These are phyloP conservation scores for Saturnispora sanitii DNA, from an alignment of 805 yeast species.

Conservation along the genomic window DNA sequence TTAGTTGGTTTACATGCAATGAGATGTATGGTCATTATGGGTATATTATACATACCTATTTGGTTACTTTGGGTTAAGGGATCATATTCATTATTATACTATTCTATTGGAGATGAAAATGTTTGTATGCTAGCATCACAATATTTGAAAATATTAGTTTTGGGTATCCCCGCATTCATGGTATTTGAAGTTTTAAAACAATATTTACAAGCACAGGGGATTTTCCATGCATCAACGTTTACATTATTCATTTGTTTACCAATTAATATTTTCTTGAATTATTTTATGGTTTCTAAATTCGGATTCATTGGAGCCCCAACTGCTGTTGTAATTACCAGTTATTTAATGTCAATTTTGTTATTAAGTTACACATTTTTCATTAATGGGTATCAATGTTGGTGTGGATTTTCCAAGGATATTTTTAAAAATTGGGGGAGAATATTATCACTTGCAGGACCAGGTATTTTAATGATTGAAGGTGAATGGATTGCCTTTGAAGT, in stretches of 20 bases:
- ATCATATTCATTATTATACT: constrained; percentile 22
- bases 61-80: constrained; percentile 35
- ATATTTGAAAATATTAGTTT: constrained; percentile 36
- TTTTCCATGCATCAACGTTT: constrained; percentile 46
- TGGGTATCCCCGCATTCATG: constrained; percentile 49
- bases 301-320: constrained; percentile 53
- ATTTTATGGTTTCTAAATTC: constrained; percentile 36
- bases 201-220: constrained; percentile 49
- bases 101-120: constrained; percentile 37
- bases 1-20: constrained; percentile 43
- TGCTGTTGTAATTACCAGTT: constrained; percentile 48
- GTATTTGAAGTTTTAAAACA: constrained; percentile 48
- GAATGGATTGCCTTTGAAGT: constrained; percentile 52
- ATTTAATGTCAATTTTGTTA: constrained; percentile 44
- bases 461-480: constrained; percentile 49
- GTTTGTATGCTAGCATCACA: constrained; percentile 40
- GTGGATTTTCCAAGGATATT: constrained; percentile 34
- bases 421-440: constrained; percentile 39
- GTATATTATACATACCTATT: constrained; percentile 29
- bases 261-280: constrained; percentile 38
- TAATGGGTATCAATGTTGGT: constrained; percentile 43
- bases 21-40: constrained; percentile 39
- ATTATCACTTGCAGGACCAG: constrained; percentile 40
- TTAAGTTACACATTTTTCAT: constrained; percentile 33
- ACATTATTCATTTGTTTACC: constrained; percentile 47